Evolutionary conservation across 257 asterid genomes (phyloP).

Genomic region (Lavandula angustifolia): DNA sequence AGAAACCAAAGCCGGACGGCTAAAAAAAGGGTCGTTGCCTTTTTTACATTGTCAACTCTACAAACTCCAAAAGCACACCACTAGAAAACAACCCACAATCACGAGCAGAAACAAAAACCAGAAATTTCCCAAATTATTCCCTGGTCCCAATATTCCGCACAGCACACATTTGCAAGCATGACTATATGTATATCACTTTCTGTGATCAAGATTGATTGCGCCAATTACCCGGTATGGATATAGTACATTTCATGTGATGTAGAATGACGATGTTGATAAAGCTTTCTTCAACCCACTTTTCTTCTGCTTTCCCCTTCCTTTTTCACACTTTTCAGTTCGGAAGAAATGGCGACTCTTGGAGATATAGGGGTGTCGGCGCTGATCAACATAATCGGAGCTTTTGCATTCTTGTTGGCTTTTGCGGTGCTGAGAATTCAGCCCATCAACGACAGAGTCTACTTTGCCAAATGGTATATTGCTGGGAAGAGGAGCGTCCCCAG

Average conservation of each 20-base stretch:
- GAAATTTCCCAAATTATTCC: conserved; percentile 24
- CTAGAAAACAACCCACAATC: conserved; percentile 34
- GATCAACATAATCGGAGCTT: conserved; percentile 67
- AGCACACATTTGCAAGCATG: conserved; percentile 18
- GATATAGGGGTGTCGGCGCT: conserved; percentile 95
- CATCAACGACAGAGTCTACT: conserved; percentile 88
- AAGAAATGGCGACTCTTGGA: conserved; percentile 73
- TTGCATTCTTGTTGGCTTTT: conserved; percentile 86
- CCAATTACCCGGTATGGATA: not conserved
- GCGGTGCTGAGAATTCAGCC: conserved; percentile 95
- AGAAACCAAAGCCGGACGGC: not conserved
- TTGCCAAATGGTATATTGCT: conserved; percentile 88
- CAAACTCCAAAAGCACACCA: conserved; percentile 11
- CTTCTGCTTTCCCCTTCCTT: conserved; percentile 19
- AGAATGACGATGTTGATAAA: conserved; percentile 13
- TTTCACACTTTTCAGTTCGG: conserved; percentile 18
- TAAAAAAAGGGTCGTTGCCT: conserved; percentile 6
- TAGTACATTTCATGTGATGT: conserved; percentile 1
- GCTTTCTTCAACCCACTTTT: conserved; percentile 33
- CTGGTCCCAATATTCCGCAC: conserved; percentile 34
- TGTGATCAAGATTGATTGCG: not conserved
- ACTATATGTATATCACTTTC: not conserved
- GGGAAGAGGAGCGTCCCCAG: conserved; percentile 76
- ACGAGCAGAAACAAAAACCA: conserved; percentile 40
- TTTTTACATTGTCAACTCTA: conserved; percentile 34